A percentile compares a stretch with the other conserved stretches of the same genome.
Evolutionary conservation across 1,284 basidiomycete genomes (phyloP).

Genomic region (Trichosporon asahii): DNA sequence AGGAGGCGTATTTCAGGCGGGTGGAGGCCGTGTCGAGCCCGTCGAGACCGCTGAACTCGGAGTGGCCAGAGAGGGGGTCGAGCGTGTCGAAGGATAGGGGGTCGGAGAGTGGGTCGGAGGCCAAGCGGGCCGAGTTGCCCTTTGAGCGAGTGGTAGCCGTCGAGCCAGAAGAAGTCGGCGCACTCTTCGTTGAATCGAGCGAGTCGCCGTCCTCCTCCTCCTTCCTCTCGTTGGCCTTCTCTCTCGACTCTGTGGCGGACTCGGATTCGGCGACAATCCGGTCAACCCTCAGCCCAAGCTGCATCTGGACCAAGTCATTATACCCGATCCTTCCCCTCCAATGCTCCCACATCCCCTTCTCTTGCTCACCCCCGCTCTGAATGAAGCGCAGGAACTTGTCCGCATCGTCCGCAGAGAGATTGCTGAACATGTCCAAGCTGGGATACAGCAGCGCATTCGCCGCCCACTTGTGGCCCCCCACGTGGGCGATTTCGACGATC

Average conservation of each 20-base stretch:
- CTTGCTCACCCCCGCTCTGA: conserved; percentile 28
- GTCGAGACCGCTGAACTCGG: background rate
- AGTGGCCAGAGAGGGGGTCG: background rate
- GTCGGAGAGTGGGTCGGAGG: background rate
- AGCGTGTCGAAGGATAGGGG: background rate
- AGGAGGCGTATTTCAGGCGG: background rate
- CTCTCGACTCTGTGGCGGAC: too few relatives aligned
- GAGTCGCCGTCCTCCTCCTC: background rate
- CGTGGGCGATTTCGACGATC: conserved; percentile 58
- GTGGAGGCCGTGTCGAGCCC: background rate
- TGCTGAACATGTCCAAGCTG: conserved; percentile 71
- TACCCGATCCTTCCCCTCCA: conserved; percentile 77
- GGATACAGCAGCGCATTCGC: conserved; percentile 74
- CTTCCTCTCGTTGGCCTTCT: background rate
- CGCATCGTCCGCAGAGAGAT: conserved; percentile 60
- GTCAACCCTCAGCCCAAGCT: conserved; percentile 12
- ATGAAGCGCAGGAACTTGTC: conserved; percentile 59
- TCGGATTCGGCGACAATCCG: background rate
- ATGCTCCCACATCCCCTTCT: conserved; percentile 28
- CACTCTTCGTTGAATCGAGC: background rate
- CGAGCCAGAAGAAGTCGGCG: background rate
- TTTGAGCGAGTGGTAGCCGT: background rate
- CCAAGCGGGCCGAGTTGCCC: background rate
- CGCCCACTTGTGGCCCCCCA: conserved; percentile 81
- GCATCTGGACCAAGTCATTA: conserved; percentile 61